phyloP scores from a whole-genome alignment of 164 flowering plant genomes.

The Macadamia tetraphylla region DNA sequence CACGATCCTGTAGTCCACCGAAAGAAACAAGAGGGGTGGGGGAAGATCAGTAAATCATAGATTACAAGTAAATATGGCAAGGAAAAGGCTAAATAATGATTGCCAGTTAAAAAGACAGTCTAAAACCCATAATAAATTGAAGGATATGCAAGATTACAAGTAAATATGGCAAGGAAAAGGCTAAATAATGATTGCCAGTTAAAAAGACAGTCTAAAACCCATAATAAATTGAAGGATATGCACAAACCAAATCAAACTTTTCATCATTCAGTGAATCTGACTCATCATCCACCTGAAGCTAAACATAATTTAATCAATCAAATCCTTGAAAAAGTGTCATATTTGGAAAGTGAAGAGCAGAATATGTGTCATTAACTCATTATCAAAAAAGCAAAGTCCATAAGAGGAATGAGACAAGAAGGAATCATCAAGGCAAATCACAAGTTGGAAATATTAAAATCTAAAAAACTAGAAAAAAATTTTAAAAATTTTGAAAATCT shows the following conservation, averaged over 20 bases:
- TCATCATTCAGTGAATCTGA: slow-evolving; percentile 47
- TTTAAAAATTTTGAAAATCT: too few species aligned
- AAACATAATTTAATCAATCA: too few species aligned
- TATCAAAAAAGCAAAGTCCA: background rate
- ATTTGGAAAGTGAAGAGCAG: too few species aligned
- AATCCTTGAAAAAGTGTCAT: too few species aligned
- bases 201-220: background rate
- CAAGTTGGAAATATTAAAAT: too few species aligned
- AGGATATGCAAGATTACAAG: background rate
- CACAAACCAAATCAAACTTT: slow-evolving; percentile 32
- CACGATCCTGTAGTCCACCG: slow-evolving; percentile 12
- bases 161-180: too few species aligned
- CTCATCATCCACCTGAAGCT: slow-evolving; percentile 43
- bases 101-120: background rate
- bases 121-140: background rate
- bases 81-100: background rate
- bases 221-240: background rate
- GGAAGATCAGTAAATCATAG: background rate
- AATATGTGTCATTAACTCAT: too few species aligned
- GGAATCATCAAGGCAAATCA: background rate
- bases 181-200: background rate
- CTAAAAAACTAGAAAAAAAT: too few species aligned
- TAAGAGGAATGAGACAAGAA: background rate
- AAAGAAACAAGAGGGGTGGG: background rate
- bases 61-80: too few species aligned